Conservation (phyloP, 305 asterid genomes). For the Vinca major region DNA sequence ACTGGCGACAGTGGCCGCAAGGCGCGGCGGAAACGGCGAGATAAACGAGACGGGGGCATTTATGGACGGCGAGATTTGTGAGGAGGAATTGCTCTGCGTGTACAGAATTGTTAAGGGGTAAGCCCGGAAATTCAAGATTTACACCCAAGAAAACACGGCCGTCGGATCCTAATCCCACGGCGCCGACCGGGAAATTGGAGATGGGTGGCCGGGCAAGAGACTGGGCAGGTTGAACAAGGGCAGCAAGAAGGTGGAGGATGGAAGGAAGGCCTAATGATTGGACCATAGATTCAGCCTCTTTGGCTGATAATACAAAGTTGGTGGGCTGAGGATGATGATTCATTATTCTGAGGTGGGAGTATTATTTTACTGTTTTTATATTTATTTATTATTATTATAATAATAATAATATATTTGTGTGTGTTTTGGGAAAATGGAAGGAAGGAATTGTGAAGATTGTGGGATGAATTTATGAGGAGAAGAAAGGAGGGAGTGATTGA, state of each 20-base stretch:
- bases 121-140: conserved; percentile 74
- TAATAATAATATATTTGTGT: too few species aligned
- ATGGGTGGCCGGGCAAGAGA: conserved; percentile 77
- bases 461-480: background rate
- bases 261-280: conserved; percentile 52
- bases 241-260: conserved; percentile 64
- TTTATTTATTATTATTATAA: background rate
- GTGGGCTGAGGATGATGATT: conserved; percentile 14
- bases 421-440: background rate
- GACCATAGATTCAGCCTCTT: conserved; percentile 57
- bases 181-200: conserved; percentile 73
- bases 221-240: conserved; percentile 55
- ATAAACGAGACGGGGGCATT: conserved; percentile 47
- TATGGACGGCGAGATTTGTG: conserved; percentile 52
- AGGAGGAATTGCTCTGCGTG: conserved; percentile 94
- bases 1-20: conserved; percentile 98
- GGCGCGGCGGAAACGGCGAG: conserved; percentile 93
- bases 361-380: background rate
- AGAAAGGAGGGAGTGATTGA: background rate
- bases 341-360: conserved; percentile 15
- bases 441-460: background rate
- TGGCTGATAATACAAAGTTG: conserved; percentile 48
- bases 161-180: conserved; percentile 83
- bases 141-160: conserved; percentile 81
- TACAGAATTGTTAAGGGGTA: conserved; percentile 78